Percentiles rank a stretch among this genome's conserved stretches.
These are phyloP conservation scores for Wallacemonas sp. DNA, from an alignment of 208 protist genomes.

Conservation along the genomic window DNA sequence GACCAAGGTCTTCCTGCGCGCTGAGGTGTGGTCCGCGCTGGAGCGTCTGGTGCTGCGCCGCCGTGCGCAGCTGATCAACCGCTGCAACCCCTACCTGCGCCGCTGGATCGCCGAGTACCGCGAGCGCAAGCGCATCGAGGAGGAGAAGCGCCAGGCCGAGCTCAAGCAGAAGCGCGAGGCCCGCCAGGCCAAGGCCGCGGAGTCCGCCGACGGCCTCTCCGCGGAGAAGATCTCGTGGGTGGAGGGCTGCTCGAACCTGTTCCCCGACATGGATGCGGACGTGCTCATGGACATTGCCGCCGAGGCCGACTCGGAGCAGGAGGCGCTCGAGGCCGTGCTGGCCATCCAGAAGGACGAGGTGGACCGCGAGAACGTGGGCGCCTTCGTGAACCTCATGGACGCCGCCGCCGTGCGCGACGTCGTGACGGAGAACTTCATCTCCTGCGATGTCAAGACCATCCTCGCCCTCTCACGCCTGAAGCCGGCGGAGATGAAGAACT, in stretches of 20 bases:
- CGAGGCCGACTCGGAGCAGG: conserved; percentile 48
- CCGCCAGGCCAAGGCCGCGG: conserved; percentile 53
- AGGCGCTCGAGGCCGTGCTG: conserved; percentile 48
- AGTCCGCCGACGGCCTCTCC: conserved; percentile 40
- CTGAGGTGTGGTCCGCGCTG: conserved; percentile 81
- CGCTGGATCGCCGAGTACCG: conserved; percentile 67
- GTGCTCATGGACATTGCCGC: conserved; percentile 65
- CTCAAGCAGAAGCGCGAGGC: conserved; percentile 48
- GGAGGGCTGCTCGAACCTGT: conserved; percentile 61
- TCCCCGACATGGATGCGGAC: conserved; percentile 58
- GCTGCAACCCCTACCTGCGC: conserved; percentile 67
- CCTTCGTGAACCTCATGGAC: conserved; percentile 66
- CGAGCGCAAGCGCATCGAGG: conserved; percentile 68
- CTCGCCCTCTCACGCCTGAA: conserved; percentile 53
- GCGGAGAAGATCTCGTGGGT: conserved; percentile 53
- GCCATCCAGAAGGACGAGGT: conserved; percentile 71
- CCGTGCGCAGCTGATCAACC: conserved; percentile 55
- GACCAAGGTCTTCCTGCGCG: conserved; percentile 89
- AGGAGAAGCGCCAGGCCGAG: conserved; percentile 58
- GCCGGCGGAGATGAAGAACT: conserved; percentile 50
- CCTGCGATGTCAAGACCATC: conserved; percentile 61
- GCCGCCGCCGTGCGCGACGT: conserved; percentile 47
- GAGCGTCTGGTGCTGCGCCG: conserved; percentile 80
- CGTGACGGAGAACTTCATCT: conserved; percentile 53
- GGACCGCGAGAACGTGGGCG: conserved; percentile 42